Evolutionary conservation across 306 rosid species (phyloP), one percentile per base, ranked within the genome.

Genomic region (Elaeagnus macrophylla): DNA sequence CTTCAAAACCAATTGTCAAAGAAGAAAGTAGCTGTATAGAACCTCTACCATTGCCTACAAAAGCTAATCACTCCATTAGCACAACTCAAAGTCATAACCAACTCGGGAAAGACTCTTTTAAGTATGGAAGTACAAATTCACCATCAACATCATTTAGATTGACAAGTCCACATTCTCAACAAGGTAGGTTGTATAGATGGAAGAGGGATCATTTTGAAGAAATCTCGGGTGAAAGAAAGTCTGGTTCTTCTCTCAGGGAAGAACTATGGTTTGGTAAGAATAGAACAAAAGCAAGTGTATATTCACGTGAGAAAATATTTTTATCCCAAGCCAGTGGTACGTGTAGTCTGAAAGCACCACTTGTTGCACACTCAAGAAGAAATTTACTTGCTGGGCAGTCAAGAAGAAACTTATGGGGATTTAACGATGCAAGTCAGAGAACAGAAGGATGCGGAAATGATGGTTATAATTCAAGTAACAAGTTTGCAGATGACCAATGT

Each of bases 361-460:
- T 64, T 56, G 62, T 84, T 56, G 62, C 86, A 18, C 87, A 81
- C 51, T 79, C 86, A 1, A 82, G 72, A 72, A 71, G 73, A 59
- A 47, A 64, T 18, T 44, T 75, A 14, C n/a, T 64, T 56, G 62
- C 86, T 56, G 62, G 84, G 15, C 87, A 81, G 51, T 79, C 86
- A 1, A 82, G 72, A 72, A 71, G 73, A 59, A 47, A 64, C 15
- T 44, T 75, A 14, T 76, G 94, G 86, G 84, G 88, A 32, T 68
- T 77, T 57, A 67, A 55, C 54, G 45, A 64, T 51, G 77, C 79
- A 60, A 16, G 54, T 38, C 79, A 61, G 70, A 77, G 56, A 35
- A 44, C 72, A 62, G 79, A 73, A 64, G 46, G 9, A 13, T 67
- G 81, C 81, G 64, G 69, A 63, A 63, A 72, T 51, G 56, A 36